A percentile compares a stretch with the other conserved stretches of the same genome.
These are phyloP conservation scores for Triticum turgidum DNA, from an alignment of 176 grass and related monocot species.

Conservation along the genomic window DNA sequence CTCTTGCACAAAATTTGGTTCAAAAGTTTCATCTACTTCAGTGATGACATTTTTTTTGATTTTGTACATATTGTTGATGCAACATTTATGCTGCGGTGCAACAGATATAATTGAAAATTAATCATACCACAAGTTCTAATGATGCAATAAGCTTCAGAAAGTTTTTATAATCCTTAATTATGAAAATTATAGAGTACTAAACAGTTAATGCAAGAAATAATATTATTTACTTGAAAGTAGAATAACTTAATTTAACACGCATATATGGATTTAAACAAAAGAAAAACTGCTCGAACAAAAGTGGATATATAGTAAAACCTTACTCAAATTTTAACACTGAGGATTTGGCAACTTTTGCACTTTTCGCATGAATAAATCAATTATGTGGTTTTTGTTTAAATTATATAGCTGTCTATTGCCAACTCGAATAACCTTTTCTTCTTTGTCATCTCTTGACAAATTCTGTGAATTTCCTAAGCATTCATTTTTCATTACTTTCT, in stretches of 20 bases:
- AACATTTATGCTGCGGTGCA: neutral
- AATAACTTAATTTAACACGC: neutral
- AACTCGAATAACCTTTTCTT: neutral
- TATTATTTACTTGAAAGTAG: neutral
- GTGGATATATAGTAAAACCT: neutral
- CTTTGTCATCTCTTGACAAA: neutral
- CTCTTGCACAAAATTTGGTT: neutral
- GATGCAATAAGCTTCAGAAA: neutral
- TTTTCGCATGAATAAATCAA: neutral
- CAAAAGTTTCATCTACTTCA: constrained; percentile 1
- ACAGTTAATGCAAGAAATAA: neutral
- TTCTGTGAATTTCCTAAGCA: neutral
- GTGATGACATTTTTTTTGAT: neutral
- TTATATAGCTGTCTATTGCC: neutral
- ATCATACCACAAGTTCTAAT: neutral
- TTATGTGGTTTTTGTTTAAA: neutral
- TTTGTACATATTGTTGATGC: neutral
- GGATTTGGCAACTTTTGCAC: neutral
- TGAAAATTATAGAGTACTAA: neutral
- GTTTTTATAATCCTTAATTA: neutral
- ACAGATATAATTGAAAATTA: constrained; percentile 4
- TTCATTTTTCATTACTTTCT: neutral
- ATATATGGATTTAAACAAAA: neutral
- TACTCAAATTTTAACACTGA: neutral
- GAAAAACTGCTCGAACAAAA: neutral